Evolutionary conservation across 257 asterid genomes (phyloP).

Genomic region (Solanum sparsipilum): DNA sequence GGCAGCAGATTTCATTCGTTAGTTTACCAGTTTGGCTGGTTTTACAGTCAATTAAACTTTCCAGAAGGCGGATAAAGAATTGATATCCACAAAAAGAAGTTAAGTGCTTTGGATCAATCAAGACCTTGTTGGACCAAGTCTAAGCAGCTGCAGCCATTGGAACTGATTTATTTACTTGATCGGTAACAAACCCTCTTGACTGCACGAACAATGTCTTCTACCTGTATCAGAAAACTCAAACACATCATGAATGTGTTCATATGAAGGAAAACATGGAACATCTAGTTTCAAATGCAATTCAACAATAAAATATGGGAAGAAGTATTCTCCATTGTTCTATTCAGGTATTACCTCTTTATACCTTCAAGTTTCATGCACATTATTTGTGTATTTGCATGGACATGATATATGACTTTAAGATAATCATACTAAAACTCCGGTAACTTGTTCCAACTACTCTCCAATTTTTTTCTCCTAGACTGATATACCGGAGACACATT

Average conservation of each 20-base stretch:
- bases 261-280: background rate
- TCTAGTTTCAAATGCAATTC: background rate
- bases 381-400: background rate
- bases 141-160: slow-evolving; percentile 12
- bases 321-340: background rate
- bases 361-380: background rate
- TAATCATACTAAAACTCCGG: background rate
- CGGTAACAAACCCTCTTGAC: slow-evolving; percentile 22
- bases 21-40: background rate
- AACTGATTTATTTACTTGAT: slow-evolving; percentile 4
- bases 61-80: slow-evolving; percentile 3
- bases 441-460: background rate
- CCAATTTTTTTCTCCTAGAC: background rate
- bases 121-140: background rate
- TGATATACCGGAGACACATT: background rate
- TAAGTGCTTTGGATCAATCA: background rate
- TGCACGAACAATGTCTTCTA: slow-evolving; percentile 28
- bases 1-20: background rate
- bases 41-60: background rate
- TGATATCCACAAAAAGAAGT: background rate
- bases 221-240: background rate
- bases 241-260: background rate
- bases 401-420: background rate
- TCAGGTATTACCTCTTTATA: background rate
- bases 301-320: background rate